These are phyloP conservation scores for Ceratobasidium sp. DNA, from an alignment of 1,284 basidiomycete genomes.

Conservation along the genomic window DNA sequence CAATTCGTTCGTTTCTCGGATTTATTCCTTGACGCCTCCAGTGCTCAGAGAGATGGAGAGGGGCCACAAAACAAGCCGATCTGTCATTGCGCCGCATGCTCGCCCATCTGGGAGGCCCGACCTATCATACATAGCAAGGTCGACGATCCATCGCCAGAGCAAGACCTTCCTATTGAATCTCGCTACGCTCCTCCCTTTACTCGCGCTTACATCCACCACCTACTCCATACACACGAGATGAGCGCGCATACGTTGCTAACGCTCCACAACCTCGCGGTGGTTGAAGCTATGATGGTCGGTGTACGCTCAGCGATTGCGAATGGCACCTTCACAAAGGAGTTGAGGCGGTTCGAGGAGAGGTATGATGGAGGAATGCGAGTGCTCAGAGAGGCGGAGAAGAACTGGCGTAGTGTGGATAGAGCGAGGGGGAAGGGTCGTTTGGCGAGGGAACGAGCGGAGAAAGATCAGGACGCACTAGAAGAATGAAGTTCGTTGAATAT, in stretches of 20 bases:
- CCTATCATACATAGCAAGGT: constrained; percentile 66
- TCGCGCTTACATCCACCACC: constrained; percentile 84
- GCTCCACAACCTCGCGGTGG: constrained; percentile 78
- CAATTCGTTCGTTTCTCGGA: constrained; percentile 72
- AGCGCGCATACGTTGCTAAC: constrained; percentile 78
- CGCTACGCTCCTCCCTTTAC: constrained; percentile 61
- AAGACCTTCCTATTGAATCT: not conserved
- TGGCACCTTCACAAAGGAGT: constrained; percentile 65
- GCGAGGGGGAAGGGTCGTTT: constrained; percentile 77
- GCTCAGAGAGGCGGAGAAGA: constrained; percentile 62
- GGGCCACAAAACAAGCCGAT: constrained; percentile 46
- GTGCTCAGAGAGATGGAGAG: constrained; percentile 51
- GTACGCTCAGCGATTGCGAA: constrained; percentile 59
- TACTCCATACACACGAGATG: constrained; percentile 89
- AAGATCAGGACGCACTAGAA: constrained; percentile 25
- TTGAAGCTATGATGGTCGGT: constrained; percentile 73
- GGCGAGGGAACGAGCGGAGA: constrained; percentile 65
- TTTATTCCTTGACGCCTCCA: constrained; percentile 54
- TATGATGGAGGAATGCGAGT: constrained; percentile 68
- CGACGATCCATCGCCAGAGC: constrained; percentile 57
- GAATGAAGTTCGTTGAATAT: constrained; percentile 3
- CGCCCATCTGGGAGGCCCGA: constrained; percentile 62
- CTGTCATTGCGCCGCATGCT: constrained; percentile 75
- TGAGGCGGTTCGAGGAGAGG: constrained; percentile 61
- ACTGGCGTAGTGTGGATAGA: constrained; percentile 73